A percentile compares a stretch with the other conserved stretches of the same genome.
Conservation (phyloP, 2,329 filamentous ascomycete species). For the Penicillium hesseltinei region DNA sequence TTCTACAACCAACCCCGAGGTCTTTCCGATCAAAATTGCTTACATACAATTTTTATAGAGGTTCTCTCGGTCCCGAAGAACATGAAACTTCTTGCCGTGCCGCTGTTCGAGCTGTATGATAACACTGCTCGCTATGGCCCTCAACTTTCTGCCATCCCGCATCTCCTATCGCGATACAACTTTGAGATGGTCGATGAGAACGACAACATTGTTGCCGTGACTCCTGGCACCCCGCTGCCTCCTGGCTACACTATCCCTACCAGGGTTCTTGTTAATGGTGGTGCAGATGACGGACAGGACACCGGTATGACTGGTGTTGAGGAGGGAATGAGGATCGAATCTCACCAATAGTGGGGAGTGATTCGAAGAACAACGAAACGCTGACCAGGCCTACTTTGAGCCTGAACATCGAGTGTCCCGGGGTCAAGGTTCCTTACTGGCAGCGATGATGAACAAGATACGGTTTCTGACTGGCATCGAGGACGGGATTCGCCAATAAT, state of each 20-base stretch:
- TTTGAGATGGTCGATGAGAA: conserved; percentile 97
- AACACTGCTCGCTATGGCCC: conserved; percentile 94
- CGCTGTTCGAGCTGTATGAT: conserved; percentile 96
- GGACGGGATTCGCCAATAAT: neutral
- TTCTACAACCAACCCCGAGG: conserved; percentile 24
- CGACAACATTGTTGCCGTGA: conserved; percentile 80
- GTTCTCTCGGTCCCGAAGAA: conserved; percentile 97
- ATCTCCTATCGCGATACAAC: conserved; percentile 90
- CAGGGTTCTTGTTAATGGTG: conserved; percentile 61
- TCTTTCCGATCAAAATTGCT: neutral
- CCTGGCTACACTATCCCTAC: conserved; percentile 60
- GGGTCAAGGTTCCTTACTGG: neutral
- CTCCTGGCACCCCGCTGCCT: conserved; percentile 67
- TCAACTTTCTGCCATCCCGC: conserved; percentile 92
- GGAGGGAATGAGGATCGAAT: conserved; percentile 26
- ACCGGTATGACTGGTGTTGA: conserved; percentile 38
- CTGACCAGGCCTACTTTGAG: neutral
- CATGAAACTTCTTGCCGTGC: conserved; percentile 97
- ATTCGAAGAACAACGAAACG: neutral
- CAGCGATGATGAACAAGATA: neutral
- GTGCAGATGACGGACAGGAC: conserved; percentile 26
- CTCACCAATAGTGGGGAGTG: conserved; percentile 17
- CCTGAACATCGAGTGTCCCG: neutral
- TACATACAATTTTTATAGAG: conserved; percentile 54
- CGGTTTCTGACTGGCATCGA: neutral